Evolutionary conservation across 805 yeast species (phyloP).

Genomic region (Candida adriatica): DNA sequence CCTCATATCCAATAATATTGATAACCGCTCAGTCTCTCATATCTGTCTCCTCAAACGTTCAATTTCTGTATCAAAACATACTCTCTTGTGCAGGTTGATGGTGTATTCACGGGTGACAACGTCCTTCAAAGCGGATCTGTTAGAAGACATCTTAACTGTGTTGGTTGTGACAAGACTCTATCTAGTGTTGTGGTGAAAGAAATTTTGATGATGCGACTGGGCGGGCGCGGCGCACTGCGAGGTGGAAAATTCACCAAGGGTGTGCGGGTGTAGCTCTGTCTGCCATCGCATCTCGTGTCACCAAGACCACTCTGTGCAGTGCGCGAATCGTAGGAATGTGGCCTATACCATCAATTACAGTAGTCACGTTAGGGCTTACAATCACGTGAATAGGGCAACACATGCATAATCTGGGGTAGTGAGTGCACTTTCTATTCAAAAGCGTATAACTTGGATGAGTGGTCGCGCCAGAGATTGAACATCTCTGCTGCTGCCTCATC

Average conservation of each 20-base stretch:
- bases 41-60: not conserved
- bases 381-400: conserved; percentile 3
- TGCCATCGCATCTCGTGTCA: conserved; percentile 7
- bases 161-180: conserved; percentile 5
- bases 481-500: conserved; percentile 8
- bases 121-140: conserved; percentile 86
- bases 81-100: conserved; percentile 99
- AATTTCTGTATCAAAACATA: conserved; percentile 38
- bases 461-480: conserved; percentile 20
- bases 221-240: conserved; percentile 8
- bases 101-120: conserved; percentile 99
- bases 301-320: not conserved
- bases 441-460: conserved; percentile 27
- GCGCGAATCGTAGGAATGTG: conserved; percentile 1
- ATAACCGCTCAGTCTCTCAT: not conserved
- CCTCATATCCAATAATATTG: not conserved
- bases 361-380: not conserved
- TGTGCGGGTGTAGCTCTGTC: conserved; percentile 14
- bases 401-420: not conserved
- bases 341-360: conserved; percentile 2
- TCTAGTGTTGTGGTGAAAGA: conserved; percentile 8
- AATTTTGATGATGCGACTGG: conserved; percentile 13
- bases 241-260: conserved; percentile 6
- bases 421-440: conserved; percentile 22
- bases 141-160: conserved; percentile 34